Conservation (phyloP, 169 alveolate genomes). For the Toxoplasma gondii region DNA sequence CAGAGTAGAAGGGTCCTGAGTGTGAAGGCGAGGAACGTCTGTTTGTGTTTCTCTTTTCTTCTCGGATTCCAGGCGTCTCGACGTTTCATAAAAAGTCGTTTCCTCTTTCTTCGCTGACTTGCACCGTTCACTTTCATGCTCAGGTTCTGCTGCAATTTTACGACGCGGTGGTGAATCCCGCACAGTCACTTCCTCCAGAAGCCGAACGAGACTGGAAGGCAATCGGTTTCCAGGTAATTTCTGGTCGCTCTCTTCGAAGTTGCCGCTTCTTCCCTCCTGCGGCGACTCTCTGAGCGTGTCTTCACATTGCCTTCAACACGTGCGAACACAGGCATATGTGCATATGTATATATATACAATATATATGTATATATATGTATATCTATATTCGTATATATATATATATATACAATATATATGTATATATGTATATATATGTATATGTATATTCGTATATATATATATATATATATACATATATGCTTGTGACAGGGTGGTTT, state of each 20-base stretch:
- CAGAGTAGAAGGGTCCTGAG: no score
- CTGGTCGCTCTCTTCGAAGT: neutral
- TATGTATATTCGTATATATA: neutral
- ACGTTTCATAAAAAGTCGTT: neutral
- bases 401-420: no score
- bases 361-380: no score
- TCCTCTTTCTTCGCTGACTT: no score
- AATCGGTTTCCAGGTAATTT: neutral
- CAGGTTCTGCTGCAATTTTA: neutral
- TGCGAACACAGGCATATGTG: neutral
- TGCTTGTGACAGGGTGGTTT: no score
- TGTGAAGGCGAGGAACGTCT: no score
- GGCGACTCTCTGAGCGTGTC: neutral
- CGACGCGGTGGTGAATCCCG: neutral
- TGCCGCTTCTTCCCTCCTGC: neutral
- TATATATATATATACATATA: slow-evolving; percentile 8
- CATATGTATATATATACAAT: no score
- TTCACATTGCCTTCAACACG: no score
- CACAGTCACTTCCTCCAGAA: neutral
- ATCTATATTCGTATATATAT: no score
- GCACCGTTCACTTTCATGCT: no score
- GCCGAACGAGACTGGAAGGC: neutral
- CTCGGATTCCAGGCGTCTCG: no score
- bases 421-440: neutral
- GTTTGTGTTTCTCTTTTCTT: no score